Evolutionary conservation across 345 rosid species (phyloP).

Genomic region (Moricandia arvensis): DNA sequence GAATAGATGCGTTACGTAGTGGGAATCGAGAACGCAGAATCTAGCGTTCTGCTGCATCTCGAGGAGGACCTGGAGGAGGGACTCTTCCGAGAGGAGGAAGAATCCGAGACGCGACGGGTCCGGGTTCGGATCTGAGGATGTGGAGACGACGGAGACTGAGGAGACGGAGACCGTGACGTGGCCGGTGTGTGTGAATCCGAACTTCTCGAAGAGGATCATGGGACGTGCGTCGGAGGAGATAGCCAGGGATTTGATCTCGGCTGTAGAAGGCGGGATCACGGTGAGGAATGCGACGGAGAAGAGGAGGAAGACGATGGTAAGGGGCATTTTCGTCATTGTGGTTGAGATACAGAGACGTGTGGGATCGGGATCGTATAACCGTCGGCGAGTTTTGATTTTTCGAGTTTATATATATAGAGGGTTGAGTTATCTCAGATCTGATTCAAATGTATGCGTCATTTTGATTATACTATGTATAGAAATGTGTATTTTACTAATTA

Average conservation of each 20-base stretch:
- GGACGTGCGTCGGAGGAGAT: conserved; percentile 70
- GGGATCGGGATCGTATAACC: background rate
- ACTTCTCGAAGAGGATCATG: conserved; percentile 93
- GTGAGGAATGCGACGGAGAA: conserved; percentile 14
- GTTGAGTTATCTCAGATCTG: conserved; percentile 26
- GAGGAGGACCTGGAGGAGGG: conserved; percentile 73
- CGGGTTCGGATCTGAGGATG: conserved; percentile 49
- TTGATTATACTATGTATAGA: background rate
- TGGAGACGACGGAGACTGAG: conserved; percentile 61
- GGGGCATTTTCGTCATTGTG: conserved; percentile 49
- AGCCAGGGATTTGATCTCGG: conserved; percentile 68
- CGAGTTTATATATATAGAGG: background rate
- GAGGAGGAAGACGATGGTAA: conserved; percentile 34
- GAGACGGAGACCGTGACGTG: conserved; percentile 62
- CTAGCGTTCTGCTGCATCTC: conserved; percentile 77
- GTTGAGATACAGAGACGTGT: background rate
- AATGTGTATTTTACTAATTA: background rate
- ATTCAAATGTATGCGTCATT: background rate
- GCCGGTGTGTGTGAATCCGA: conserved; percentile 89
- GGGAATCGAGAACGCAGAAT: conserved; percentile 88
- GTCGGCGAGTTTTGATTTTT: conserved; percentile 20
- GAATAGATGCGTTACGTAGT: conserved; percentile 58
- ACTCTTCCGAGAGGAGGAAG: conserved; percentile 91
- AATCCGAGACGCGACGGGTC: conserved; percentile 75
- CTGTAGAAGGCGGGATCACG: conserved; percentile 40